Evolutionary conservation across 2,329 filamentous ascomycete genomes (phyloP).

Genomic region (Dactylellina parvicollis): DNA sequence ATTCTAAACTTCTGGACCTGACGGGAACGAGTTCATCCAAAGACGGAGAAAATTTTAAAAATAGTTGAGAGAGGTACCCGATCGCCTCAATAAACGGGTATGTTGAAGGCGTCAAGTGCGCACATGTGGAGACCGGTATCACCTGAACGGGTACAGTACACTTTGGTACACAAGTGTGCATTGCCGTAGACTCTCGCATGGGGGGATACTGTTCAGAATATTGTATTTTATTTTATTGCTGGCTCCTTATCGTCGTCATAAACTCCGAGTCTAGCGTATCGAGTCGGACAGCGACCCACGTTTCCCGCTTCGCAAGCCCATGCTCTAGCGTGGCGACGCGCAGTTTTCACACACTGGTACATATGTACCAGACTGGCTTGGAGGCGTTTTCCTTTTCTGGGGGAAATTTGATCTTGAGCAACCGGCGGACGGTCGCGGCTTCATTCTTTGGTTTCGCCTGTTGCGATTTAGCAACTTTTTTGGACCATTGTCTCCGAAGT

Average conservation of each 20-base stretch:
- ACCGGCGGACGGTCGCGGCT: slow-evolving; percentile 6
- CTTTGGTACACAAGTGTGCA: slow-evolving; percentile 16
- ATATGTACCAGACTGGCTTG: slow-evolving; percentile 9
- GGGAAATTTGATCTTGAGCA: slow-evolving; percentile 20
- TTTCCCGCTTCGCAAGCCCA: slow-evolving; percentile 9
- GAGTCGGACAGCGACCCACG: slow-evolving; percentile 3
- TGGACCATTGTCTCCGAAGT: slow-evolving; percentile 33
- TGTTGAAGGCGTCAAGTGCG: neutral
- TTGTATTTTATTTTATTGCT: too few species aligned
- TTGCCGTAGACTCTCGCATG: neutral
- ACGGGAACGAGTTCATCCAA: neutral
- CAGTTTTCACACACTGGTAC: slow-evolving; percentile 20
- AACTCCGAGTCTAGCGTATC: slow-evolving; percentile 2
- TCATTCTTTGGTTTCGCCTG: neutral
- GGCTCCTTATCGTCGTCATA: slow-evolving; percentile 22
- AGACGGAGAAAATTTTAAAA: slow-evolving; percentile 7
- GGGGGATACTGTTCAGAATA: too few species aligned
- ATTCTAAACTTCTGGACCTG: neutral
- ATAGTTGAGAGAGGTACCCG: neutral
- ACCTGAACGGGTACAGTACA: slow-evolving; percentile 6
- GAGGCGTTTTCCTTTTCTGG: too few species aligned
- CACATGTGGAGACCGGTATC: slow-evolving; percentile 26
- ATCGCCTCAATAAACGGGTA: slow-evolving; percentile 8
- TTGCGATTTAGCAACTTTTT: neutral
- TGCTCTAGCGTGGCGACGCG: slow-evolving; percentile 32